Conservation (phyloP, 2,329 filamentous ascomycete species). For the Stagonosporopsis tanaceti region DNA sequence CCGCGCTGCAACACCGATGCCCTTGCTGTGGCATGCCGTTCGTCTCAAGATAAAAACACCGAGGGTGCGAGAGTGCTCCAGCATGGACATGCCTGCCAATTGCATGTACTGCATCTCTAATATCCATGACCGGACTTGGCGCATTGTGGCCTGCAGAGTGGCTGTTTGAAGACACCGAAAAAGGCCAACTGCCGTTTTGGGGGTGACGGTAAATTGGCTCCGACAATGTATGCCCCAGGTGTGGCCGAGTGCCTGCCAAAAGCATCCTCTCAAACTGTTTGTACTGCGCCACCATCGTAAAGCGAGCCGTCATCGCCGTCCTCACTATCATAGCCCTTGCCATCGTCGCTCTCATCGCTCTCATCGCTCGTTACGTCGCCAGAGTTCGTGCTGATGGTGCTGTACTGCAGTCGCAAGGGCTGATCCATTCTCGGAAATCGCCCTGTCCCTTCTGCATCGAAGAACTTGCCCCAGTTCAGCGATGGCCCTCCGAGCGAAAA, state of each 20-base stretch:
- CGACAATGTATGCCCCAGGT: constrained; percentile 6
- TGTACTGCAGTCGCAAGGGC: constrained; percentile 13
- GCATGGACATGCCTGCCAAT: constrained; percentile 5
- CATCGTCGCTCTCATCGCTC: constrained; percentile 9
- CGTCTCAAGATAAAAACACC: constrained; percentile 12
- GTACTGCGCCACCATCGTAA: constrained; percentile 12
- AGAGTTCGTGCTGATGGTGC: constrained; percentile 1
- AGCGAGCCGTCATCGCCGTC: constrained; percentile 2
- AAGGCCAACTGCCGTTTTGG: constrained; percentile 1
- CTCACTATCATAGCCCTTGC: neutral
- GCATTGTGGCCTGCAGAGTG: constrained; percentile 16
- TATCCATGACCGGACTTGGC: constrained; percentile 17
- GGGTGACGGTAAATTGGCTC: neutral
- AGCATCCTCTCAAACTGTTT: constrained; percentile 7
- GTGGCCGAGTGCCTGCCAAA: neutral
- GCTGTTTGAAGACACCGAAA: constrained; percentile 26
- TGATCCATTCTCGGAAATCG: constrained; percentile 17
- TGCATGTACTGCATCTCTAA: neutral
- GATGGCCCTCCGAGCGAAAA: constrained; percentile 33
- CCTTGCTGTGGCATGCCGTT: constrained; percentile 14
- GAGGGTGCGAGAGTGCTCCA: neutral
- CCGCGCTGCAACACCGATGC: constrained; percentile 14
- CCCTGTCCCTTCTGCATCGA: constrained; percentile 18
- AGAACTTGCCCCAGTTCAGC: constrained; percentile 34
- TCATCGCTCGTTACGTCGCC: constrained; percentile 1